A percentile compares a stretch with the other conserved stretches of the same genome.
Conservation (phyloP, 768 basidiomycete species). For the Auricularia cornea region DNA sequence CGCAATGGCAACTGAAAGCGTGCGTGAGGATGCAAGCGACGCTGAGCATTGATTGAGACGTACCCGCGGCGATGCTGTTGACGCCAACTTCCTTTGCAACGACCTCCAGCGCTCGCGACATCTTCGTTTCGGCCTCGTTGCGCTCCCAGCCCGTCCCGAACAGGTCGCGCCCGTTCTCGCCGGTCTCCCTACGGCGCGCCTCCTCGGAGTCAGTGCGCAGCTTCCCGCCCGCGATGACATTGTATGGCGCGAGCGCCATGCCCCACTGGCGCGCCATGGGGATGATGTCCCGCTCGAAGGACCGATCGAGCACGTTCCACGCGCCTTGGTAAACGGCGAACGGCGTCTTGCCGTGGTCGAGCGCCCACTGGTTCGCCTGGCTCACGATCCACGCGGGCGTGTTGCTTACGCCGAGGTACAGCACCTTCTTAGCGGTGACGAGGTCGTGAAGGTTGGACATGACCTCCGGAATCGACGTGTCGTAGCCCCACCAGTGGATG, state of each 20-base stretch:
- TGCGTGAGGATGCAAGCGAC: no score
- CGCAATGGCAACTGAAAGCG: constrained; percentile 20
- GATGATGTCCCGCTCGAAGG: constrained; percentile 35
- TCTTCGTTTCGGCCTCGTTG: neutral
- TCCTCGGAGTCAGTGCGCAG: no score
- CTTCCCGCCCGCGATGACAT: no score
- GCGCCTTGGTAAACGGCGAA: constrained; percentile 37
- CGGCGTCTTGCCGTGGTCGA: constrained; percentile 29
- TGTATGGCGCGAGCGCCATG: no score
- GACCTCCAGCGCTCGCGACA: neutral
- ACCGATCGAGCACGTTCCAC: constrained; percentile 24
- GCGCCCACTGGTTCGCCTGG: constrained; percentile 30
- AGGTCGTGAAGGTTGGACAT: no score
- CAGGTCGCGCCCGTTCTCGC: constrained; percentile 16
- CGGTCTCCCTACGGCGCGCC: constrained; percentile 12
- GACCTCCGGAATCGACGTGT: no score
- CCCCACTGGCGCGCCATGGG: constrained; percentile 23
- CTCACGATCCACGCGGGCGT: constrained; percentile 32
- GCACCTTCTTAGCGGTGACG: constrained; percentile 23
- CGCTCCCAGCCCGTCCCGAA: neutral
- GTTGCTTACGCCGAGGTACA: constrained; percentile 20
- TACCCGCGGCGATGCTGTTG: no score
- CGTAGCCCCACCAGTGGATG: neutral
- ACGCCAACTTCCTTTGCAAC: constrained; percentile 1
- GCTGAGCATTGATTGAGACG: neutral